Evolutionary conservation across 306 rosid species (phyloP), one percentile per base, ranked within the genome.

Genomic region (Dryas alaskensis): DNA sequence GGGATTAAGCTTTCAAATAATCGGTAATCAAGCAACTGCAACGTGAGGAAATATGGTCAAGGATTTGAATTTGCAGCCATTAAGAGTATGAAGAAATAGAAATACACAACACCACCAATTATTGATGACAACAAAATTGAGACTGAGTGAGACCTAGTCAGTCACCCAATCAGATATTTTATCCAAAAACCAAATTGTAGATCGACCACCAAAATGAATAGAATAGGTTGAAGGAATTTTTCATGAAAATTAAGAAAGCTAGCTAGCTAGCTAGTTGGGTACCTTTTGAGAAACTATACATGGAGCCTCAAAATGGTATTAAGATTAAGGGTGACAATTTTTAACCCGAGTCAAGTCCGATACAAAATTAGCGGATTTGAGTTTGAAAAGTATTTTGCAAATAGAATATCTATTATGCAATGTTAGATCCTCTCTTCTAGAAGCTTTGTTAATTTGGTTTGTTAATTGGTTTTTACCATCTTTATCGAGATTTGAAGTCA

Each of bases 141-240:
- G 72, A 39, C 37, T 49, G 47, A 68, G n/a, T 27, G 47, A 16
- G 27, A 27, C 31, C 31, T 22, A 22, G 22, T 22, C 16, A n/a
- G 51, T 54, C 52, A 19, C 19, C 25, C 11, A 53, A 47, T 52
- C 52, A 2, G 52, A 55, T 70, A 70, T 19, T 10, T 22, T 22
- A 43, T 70, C 64, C 74, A 70, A 54, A 70, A 51, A 22, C 47
- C 73, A n/a, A 52, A 16, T 5, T 50, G 19, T 42, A 9, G 4
- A 13, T 8, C 37, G 61, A 6, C 7, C 42, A 69, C 43, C 47
- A 37, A 31, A 8, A 50, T 14, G 10, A 51, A 9, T 31, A 31
- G 12, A 40, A 40, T 14, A 7, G 48, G 49, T 62, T 62, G 25
- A 37, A 62, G 47, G 67, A 39, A 37, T 62, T 40, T 61, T 5